Base-by-base conservation (phyloP, 1,139 yeast species). In the Pichia terricola region DNA sequence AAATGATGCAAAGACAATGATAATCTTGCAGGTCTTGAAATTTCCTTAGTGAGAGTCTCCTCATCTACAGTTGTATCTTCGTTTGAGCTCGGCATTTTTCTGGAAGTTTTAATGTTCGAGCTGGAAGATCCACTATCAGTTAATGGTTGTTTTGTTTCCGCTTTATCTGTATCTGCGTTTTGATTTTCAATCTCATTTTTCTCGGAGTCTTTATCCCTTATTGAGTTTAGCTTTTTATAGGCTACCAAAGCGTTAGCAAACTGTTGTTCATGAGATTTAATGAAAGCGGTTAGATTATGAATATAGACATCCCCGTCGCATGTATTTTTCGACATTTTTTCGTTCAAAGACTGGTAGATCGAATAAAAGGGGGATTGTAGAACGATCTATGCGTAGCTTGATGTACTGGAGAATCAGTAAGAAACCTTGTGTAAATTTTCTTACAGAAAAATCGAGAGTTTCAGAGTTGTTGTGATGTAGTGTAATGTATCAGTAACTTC, bases 1-100 rank as follows among this genome's bases (percentile, higher is more conserved):
- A 79, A 65, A 57, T 80, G 86, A 56, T 79, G 86, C 28, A 78
- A 63, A 30, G 83, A 76, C 46, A 79, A 65, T 30, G 74, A 72
- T 28, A 79, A 62, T 45, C 83, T 60, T 26, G 76, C 70, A 0
- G 84, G 80, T 54, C 75, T 50, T 3, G 53, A 44, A 10, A 50
- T 40, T 28, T 45, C 49, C 10, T 42, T 43, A 3, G 48, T 39
- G 22, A 45, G 28, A 27, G 30, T 45, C 3, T 47, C 50, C 5
- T 45, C 45, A 25, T 47, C 46, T 25, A 34, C 36, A 8, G 42
- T 40, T n/a, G 32, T 34, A 8, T 40, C 26, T 16, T 16, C 34
- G 10, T 37, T 31, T 22, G 39, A 16, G 22, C 22, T 2, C 22
- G 22, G 22, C 2, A 16, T 28, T 26, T 26, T 28, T 34, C 32